Conservation (phyloP, 1,284 basidiomycete genomes). For the Inonotus obliquus region DNA sequence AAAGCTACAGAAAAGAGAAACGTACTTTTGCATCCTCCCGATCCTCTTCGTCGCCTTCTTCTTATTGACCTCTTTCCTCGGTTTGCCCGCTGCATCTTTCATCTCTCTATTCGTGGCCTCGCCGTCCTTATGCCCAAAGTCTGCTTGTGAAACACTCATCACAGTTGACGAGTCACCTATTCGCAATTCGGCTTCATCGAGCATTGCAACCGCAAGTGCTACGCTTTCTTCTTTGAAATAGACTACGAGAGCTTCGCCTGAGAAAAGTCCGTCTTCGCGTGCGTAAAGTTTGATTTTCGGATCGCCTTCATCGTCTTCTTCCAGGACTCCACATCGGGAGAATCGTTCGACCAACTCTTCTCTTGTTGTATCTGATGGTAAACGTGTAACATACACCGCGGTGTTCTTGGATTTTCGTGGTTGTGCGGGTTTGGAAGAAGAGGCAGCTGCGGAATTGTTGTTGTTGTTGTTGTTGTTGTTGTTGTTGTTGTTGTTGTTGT, state of each 20-base stretch:
- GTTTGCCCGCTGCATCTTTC: slow-evolving; percentile 31
- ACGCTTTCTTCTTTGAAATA: slow-evolving; percentile 98
- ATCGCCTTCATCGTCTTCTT: slow-evolving; percentile 85
- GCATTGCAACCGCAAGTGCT: slow-evolving; percentile 74
- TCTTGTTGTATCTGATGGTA: slow-evolving; percentile 74
- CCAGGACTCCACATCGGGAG: slow-evolving; percentile 86
- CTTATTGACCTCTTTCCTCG: slow-evolving; percentile 73
- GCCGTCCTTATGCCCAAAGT: slow-evolving; percentile 71
- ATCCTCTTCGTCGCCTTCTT: slow-evolving; percentile 77
- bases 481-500: slow-evolving; percentile 39
- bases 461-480: slow-evolving; percentile 37
- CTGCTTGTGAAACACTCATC: slow-evolving; percentile 83
- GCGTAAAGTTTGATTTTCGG: slow-evolving; percentile 94
- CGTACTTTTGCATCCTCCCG: slow-evolving; percentile 86
- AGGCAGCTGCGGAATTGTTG: slow-evolving; percentile 31
- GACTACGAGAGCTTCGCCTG: slow-evolving; percentile 92
- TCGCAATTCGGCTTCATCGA: slow-evolving; percentile 91
- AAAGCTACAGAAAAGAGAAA: slow-evolving; percentile 11
- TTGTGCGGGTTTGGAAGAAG: slow-evolving; percentile 23
- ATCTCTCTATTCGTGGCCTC: slow-evolving; percentile 26
- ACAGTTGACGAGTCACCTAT: slow-evolving; percentile 70
- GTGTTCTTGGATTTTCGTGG: slow-evolving; percentile 82
- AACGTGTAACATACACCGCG: slow-evolving; percentile 84
- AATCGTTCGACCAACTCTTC: slow-evolving; percentile 83
- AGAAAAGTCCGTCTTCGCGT: slow-evolving; percentile 85